Evolutionary conservation across 2,329 filamentous ascomycete genomes (phyloP).

Genomic region (Shiraia sp.): DNA sequence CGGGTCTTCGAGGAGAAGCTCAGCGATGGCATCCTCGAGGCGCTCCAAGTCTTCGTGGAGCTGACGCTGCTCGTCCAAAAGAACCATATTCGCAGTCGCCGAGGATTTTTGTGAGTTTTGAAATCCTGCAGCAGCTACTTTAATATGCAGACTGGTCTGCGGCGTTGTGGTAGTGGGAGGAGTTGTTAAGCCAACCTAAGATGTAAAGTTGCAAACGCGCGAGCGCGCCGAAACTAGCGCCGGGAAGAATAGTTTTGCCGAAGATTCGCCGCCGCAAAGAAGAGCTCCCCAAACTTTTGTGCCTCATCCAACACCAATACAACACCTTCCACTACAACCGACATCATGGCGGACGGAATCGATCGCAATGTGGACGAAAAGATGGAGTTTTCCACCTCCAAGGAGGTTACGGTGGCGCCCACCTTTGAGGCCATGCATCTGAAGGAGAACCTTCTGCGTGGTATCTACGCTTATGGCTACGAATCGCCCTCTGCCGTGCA

Average conservation of each 20-base stretch:
- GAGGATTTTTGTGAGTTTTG: conserved; percentile 21
- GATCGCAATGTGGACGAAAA: conserved; percentile 93
- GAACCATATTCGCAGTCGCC: conserved; percentile 56
- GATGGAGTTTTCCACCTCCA: conserved; percentile 98
- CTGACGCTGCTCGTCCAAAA: conserved; percentile 90
- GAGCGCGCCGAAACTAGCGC: conserved; percentile 3
- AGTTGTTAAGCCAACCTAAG: conserved; percentile 15
- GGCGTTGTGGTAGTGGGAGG: conserved; percentile 17
- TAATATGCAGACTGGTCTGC: conserved; percentile 26
- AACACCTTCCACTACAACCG: conserved; percentile 36
- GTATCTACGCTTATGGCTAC: conserved; percentile 98
- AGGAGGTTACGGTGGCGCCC: conserved; percentile 93
- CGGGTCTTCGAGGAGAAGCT: conserved; percentile 86
- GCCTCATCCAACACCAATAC: conserved; percentile 13
- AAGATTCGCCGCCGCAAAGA: conserved; percentile 18
- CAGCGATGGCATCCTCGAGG: conserved; percentile 89
- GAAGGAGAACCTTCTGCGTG: conserved; percentile 95
- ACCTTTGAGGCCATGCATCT: conserved; percentile 78
- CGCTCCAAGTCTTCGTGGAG: conserved; percentile 96
- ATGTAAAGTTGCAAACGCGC: conserved; percentile 22
- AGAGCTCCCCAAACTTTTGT: conserved; percentile 31
- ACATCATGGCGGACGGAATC: conserved; percentile 82
- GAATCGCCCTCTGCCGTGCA: conserved; percentile 97
- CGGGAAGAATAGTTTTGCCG: conserved; percentile 14
- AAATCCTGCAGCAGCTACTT: conserved; percentile 10